Evolutionary conservation across 169 alveolate genomes (phyloP).

Genomic region (Fabrea salina): DNA sequence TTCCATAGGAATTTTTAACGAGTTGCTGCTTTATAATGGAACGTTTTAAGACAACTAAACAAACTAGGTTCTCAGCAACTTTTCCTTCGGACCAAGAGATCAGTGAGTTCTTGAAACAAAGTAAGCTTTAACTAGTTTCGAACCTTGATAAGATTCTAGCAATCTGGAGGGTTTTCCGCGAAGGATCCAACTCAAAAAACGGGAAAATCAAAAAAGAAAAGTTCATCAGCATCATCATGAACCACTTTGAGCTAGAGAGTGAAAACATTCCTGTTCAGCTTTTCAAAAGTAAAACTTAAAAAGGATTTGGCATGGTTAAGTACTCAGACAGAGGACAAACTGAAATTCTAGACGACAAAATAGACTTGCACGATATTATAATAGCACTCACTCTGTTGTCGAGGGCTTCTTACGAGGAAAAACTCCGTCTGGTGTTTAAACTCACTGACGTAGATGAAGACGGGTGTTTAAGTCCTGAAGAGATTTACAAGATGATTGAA

Average conservation of each 20-base stretch:
- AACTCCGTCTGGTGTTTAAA: conserved; percentile 33
- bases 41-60: no score
- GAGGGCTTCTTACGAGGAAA: conserved; percentile 27
- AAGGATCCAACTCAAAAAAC: conserved; percentile 26
- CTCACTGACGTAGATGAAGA: conserved; percentile 54
- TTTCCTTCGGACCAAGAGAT: conserved; percentile 3
- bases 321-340: not conserved
- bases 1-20: no score
- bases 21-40: no score
- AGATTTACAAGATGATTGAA: conserved; percentile 36
- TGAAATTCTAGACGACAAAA: conserved; percentile 23
- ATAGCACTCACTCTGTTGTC: conserved; percentile 38
- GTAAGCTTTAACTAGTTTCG: not conserved
- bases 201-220: conserved; percentile 4
- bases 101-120: not conserved
- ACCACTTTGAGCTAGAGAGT: not conserved
- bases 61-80: no score
- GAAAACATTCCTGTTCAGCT: conserved; percentile 7
- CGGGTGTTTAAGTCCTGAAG: conserved; percentile 44
- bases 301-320: not conserved
- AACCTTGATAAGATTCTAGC: not conserved
- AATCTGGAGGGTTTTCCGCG: not conserved
- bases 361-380: conserved; percentile 39
- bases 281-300: not conserved
- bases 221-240: not conserved